Percentiles rank a stretch among this genome's conserved stretches.
Evolutionary conservation across 108 stramenopile genomes (phyloP).

Genomic region (Pseudonitzschia delicatissima): DNA sequence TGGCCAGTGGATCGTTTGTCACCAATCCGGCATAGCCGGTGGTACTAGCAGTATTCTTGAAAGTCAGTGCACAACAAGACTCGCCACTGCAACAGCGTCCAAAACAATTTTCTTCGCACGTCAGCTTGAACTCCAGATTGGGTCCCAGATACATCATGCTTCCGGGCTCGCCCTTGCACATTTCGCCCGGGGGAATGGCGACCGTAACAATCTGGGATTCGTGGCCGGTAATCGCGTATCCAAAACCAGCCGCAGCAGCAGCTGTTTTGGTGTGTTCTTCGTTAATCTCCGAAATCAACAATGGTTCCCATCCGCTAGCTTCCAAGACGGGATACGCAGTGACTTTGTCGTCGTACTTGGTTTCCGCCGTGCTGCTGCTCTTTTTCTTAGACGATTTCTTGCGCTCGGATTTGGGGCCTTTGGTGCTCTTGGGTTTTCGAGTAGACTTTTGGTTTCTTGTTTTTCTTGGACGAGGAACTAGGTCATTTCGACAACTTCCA

Average conservation of each 20-base stretch:
- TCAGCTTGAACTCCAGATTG: conserved; percentile 18
- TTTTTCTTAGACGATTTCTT: too few species aligned
- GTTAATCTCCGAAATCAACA: too few species aligned
- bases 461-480: too few species aligned
- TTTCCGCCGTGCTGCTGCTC: too few species aligned
- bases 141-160: conserved; percentile 51
- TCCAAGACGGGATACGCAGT: too few species aligned
- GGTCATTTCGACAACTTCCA: too few species aligned
- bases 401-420: neutral
- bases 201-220: conserved; percentile 39
- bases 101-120: conserved; percentile 30
- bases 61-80: conserved; percentile 44
- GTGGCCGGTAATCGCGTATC: conserved; percentile 2
- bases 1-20: conserved; percentile 49
- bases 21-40: conserved; percentile 40
- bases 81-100: conserved; percentile 46
- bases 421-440: neutral
- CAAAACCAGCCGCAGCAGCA: too few species aligned
- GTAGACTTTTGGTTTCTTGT: too few species aligned
- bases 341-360: too few species aligned
- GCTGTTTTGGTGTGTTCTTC: too few species aligned
- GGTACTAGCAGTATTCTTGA: conserved; percentile 11
- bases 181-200: conserved; percentile 30
- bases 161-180: conserved; percentile 52
- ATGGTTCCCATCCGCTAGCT: too few species aligned